Percentiles rank a stretch among this genome's conserved stretches.
phyloP scores from a whole-genome alignment of 176 grass and related monocot species.

The Triticum urartu region DNA sequence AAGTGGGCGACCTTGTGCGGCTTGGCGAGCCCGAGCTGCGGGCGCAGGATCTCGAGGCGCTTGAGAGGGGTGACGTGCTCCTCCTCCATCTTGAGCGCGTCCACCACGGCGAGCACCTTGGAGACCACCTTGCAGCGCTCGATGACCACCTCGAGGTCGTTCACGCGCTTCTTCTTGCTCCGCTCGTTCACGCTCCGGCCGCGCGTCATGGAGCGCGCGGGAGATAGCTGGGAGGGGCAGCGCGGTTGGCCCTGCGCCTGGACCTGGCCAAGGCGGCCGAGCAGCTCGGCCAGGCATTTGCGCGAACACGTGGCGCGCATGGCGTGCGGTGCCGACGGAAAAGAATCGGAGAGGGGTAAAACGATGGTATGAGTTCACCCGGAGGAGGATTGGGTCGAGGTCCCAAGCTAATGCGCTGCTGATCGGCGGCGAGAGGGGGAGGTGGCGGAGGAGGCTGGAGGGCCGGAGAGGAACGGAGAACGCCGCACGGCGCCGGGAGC shows the following conservation, averaged over 20 bases:
- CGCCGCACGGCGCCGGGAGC: not conserved
- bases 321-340: not conserved
- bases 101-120: slow-evolving; percentile 62
- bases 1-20: slow-evolving; percentile 81
- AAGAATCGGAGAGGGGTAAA: fast-evolving
- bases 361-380: not conserved
- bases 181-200: slow-evolving; percentile 59
- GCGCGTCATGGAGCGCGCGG: slow-evolving; percentile 53
- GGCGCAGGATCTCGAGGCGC: slow-evolving; percentile 63
- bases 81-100: slow-evolving; percentile 69
- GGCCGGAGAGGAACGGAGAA: not conserved
- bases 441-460: not conserved
- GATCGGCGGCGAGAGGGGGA: not conserved
- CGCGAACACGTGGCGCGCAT: slow-evolving; percentile 47
- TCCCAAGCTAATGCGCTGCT: not conserved
- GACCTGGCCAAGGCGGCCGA: not conserved
- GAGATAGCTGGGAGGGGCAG: slow-evolving; percentile 9
- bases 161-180: slow-evolving; percentile 76
- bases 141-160: slow-evolving; percentile 65
- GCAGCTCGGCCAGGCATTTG: slow-evolving; percentile 33
- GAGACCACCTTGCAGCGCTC: slow-evolving; percentile 74
- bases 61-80: slow-evolving; percentile 73
- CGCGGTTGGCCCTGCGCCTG: not conserved
- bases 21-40: slow-evolving; percentile 65
- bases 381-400: too few species aligned